Base-by-base conservation (phyloP, 2,329 filamentous ascomycete species). In the Calonectria pseudoturangicola region DNA sequence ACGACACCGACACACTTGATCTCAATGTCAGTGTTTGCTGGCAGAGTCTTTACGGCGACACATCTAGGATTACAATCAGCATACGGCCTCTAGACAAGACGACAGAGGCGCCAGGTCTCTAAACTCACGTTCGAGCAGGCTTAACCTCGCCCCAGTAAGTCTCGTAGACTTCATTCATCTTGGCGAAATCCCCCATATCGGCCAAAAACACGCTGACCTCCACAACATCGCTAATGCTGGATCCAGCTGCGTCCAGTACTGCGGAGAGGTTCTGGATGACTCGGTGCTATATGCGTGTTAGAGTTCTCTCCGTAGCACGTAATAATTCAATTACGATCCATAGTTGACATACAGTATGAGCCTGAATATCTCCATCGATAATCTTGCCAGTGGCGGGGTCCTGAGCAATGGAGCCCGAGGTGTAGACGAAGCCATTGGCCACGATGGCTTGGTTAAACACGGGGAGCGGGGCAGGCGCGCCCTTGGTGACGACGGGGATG, bases 131-230 rank as follows among this genome's bases (percentile, higher is more conserved):
- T 58, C 84, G 75, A 43, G 82, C 84, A 1, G 86, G 86, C 77
- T 87, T 87, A 0, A 85, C 75, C 9, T 86, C 82, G 4, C 84
- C 85, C 84, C 94, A 95, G 85, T 91, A 93, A 82, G 92, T 90
- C 79, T 89, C 89, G 78, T 94, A 95, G 30, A 93, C 89, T 77
- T 89, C 88, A 82, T 95, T 95, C 91, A 95, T 94, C 82, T 93
- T 91, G 39, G 86, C 89, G 79, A 95, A 95, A 81, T 94, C 88
- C 68, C 89, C 90, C 92, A 95, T 94, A 77, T 93, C 89, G 54
- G 91, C 89, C 58, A 95, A 86, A 85, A 94, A 95, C 75, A 95
- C 91, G 75, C 89, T 91, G 66, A 93, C 91, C 85, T 94, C 94
- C 75, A 95, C 90, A 15, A 94, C 91, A 76, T 91, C 90, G 58